A percentile compares a stretch with the other conserved stretches of the same genome.
These are phyloP conservation scores for Mesotaenium endlicherianum DNA, from an alignment of 139 green algal genomes.

Conservation along the genomic window DNA sequence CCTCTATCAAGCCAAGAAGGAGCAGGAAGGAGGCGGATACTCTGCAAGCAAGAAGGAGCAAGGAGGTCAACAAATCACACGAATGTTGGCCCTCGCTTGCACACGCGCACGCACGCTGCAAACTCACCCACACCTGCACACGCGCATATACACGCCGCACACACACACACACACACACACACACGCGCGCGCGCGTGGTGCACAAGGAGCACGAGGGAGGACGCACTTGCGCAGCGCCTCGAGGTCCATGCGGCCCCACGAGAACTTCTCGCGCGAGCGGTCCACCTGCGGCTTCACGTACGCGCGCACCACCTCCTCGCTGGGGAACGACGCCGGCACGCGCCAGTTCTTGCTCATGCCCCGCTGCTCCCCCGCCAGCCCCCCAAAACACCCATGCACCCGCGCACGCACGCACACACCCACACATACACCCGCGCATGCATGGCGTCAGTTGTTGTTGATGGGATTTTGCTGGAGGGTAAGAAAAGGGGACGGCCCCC, in stretches of 20 bases:
- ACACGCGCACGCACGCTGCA: background rate
- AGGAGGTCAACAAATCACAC: background rate
- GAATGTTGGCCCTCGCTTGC: background rate
- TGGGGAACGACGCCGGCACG: constrained; percentile 45
- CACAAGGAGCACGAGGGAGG: background rate
- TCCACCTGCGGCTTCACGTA: constrained; percentile 50
- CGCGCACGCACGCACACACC: too few species aligned
- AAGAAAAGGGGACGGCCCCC: background rate
- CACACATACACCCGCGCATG: background rate
- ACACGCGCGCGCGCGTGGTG: background rate
- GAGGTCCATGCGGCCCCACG: constrained; percentile 41
- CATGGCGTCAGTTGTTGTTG: too few species aligned
- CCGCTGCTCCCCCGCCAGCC: constrained; percentile 11
- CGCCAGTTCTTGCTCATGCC: constrained; percentile 45
- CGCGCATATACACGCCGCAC: background rate
- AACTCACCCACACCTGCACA: background rate
- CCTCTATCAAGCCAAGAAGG: too few species aligned
- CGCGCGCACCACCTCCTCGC: constrained; percentile 23
- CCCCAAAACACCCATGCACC: background rate
- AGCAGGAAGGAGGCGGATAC: background rate
- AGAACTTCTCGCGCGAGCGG: background rate
- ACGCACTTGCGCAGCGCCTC: constrained; percentile 7
- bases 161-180: background rate
- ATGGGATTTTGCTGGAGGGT: too few species aligned
- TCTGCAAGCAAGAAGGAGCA: background rate